These are phyloP conservation scores for Sporothrix pallida DNA, from an alignment of 2,329 filamentous ascomycete genomes.

Conservation along the genomic window DNA sequence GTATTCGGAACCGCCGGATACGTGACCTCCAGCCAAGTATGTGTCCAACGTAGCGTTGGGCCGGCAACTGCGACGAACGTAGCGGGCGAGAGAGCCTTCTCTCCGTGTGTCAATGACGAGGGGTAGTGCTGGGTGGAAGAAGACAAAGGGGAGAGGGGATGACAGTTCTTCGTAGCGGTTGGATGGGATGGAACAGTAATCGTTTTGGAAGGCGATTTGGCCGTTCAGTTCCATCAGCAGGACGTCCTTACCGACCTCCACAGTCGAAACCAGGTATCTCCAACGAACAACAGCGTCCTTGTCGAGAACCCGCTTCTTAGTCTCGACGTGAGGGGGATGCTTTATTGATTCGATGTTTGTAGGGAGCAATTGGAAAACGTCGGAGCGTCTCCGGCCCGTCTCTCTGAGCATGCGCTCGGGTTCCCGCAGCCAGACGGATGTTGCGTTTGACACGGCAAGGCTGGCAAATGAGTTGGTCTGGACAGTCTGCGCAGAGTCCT, in stretches of 20 bases:
- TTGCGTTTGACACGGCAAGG: slow-evolving; percentile 73
- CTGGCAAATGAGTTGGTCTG: slow-evolving; percentile 80
- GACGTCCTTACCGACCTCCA: slow-evolving; percentile 61
- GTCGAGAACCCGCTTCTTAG: slow-evolving; percentile 52
- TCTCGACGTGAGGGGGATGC: slow-evolving; percentile 57
- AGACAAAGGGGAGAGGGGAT: slow-evolving; percentile 74
- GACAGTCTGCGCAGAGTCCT: slow-evolving; percentile 58
- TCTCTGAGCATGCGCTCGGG: slow-evolving; percentile 70
- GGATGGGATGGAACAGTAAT: slow-evolving; percentile 69
- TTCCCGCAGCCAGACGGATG: slow-evolving; percentile 80
- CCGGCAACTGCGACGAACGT: slow-evolving; percentile 88
- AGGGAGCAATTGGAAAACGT: slow-evolving; percentile 69
- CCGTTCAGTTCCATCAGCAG: slow-evolving; percentile 76
- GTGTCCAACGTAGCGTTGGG: slow-evolving; percentile 90
- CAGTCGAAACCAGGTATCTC: slow-evolving; percentile 65
- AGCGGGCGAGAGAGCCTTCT: slow-evolving; percentile 85
- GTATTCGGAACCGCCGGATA: slow-evolving; percentile 74
- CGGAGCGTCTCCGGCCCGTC: slow-evolving; percentile 66
- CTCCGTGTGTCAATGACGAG: slow-evolving; percentile 90
- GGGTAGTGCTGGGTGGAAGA: slow-evolving; percentile 86
- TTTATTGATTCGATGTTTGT: slow-evolving; percentile 52
- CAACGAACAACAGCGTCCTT: slow-evolving; percentile 68
- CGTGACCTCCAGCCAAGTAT: slow-evolving; percentile 57
- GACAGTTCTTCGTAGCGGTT: slow-evolving; percentile 72
- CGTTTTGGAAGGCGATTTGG: slow-evolving; percentile 73